Base-by-base conservation (phyloP, 2,329 filamentous ascomycete species). In the Claviceps paspali region DNA sequence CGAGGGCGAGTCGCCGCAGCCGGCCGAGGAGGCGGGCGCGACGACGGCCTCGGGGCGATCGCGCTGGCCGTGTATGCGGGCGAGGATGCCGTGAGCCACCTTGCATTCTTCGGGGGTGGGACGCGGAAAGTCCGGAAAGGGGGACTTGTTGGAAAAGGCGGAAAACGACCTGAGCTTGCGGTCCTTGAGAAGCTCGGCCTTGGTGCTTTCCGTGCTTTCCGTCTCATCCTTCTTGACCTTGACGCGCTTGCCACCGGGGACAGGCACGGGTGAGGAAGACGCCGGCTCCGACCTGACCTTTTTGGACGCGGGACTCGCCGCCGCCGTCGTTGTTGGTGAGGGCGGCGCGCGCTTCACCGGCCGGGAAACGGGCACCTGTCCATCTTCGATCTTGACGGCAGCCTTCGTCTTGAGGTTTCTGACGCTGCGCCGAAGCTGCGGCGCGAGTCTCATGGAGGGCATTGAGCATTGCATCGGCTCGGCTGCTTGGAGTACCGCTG, bases 41-140 rank as follows among this genome's bases (percentile, higher is more conserved):
- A 76, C 71, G 3, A 82, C 64, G 1, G 64, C 65, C 8, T 69
- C 64, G 0, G 82, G 82, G 0, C 73, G 68, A 29, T 59, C 54
- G 19, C 79, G 67, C 37, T 70, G 64, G 9, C 82, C 82, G 51
- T 88, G 82, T 0, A 77, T 56, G 6, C 61, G 61, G 2, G 73
- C 65, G 0, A 91, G 69, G 19, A 86, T 66, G 3, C 61, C 57
- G 42, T 76, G 73, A n/a, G 84, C 79, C 39, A 76, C 67, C 42
- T 70, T 63, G 54, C 81, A 85, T 50, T 86, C 79, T 22, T 70
- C 67, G 0, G 69, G 53, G 0, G 78, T 83, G 0, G 82, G 82
- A 44, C 67, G 74, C 3, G 58, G 49, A 51, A 78, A 82, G 40
- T 75, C 63, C 0, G 81, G 80, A 45, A 79, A 88, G 0, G 82